Base-by-base conservation (phyloP, 768 basidiomycete species). In the Hygrophoropsis aurantiaca region DNA sequence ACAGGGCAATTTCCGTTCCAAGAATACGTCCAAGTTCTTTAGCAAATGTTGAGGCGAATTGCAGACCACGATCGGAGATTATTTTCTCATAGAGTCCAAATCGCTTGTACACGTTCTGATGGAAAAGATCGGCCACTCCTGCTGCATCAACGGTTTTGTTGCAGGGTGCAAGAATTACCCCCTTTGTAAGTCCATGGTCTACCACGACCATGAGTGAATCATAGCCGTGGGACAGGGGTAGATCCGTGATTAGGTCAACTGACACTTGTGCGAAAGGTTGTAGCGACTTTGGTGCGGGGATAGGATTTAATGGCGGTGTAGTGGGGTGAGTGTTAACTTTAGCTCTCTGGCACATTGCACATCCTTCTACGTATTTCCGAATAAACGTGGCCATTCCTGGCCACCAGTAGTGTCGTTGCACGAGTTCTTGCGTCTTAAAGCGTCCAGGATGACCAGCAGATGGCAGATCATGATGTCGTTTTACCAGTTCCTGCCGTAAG, bases 391-490 rank as follows among this genome's bases (percentile, higher is more conserved):
- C 20, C 8, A 50, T 47, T 30, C 44, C 26, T 1, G 49, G 75
- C 75, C 74, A 79, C 2, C 60, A 72, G 52, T 69, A 78, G 34
- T 75, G 58, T 4, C 65, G 58, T 0, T 33, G 36, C 3, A 78
- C 50, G 2, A 66, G 46, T 3, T 62, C 52, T 8, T 58, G 44
- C 0, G 75, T 78, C 13, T 57, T 57, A 2, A 47, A 52, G 11
- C 53, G 59, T 3, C 77, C 75, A 6, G 64, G 71, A 42, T 79
- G 77, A 11, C 77, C 75, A 23, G 64, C 62, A 19, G 66, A 40
- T 2, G 61, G 54, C 18, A 53, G 44, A 46, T 79, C 70, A 52
- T 78, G 77, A 16, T 55, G 55, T 5, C 46, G 47, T 9, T 61
- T 50, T 8, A 75, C 45, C 42, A 70, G 58, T 7, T 66, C 56